These are phyloP conservation scores for Pseudogymnoascus sp. DNA, from an alignment of 2,329 filamentous ascomycete species.

Conservation along the genomic window DNA sequence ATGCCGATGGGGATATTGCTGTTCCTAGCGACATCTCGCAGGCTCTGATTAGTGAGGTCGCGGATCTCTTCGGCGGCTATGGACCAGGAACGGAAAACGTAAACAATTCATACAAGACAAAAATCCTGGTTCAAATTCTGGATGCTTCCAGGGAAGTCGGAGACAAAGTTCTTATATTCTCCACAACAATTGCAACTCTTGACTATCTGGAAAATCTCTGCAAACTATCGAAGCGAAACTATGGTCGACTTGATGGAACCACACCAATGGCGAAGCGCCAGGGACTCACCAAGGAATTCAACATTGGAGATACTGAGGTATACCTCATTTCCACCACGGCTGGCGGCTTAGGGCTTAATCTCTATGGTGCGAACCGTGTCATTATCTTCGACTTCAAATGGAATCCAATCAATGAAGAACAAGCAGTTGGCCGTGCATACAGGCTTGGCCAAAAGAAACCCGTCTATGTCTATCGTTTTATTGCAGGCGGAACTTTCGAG, in stretches of 20 bases:
- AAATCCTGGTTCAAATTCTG: slow-evolving; percentile 63
- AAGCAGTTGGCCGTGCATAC: slow-evolving; percentile 81
- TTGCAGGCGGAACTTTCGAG: slow-evolving; percentile 75
- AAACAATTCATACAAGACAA: slow-evolving; percentile 58
- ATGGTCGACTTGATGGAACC: slow-evolving; percentile 60
- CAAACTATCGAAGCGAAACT: slow-evolving; percentile 41
- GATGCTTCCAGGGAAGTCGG: slow-evolving; percentile 51
- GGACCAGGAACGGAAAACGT: slow-evolving; percentile 34
- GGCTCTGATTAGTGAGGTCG: neutral
- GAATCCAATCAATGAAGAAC: slow-evolving; percentile 76
- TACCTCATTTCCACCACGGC: slow-evolving; percentile 80
- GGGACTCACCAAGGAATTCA: slow-evolving; percentile 61
- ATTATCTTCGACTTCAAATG: slow-evolving; percentile 80
- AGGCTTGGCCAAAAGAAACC: slow-evolving; percentile 75
- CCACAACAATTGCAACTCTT: slow-evolving; percentile 63
- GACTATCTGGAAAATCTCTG: slow-evolving; percentile 61
- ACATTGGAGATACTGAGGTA: slow-evolving; percentile 49
- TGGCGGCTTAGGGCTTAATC: slow-evolving; percentile 77
- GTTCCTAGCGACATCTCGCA: neutral
- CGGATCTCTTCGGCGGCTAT: slow-evolving; percentile 18
- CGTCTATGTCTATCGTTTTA: slow-evolving; percentile 79
- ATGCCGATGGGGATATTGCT: slow-evolving; percentile 16
- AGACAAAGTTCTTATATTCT: slow-evolving; percentile 79
- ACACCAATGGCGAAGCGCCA: slow-evolving; percentile 55
- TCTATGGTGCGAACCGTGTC: slow-evolving; percentile 76